Conservation (phyloP, 2,329 filamentous ascomycete genomes). For the Penicillium aurantiogriseum region DNA sequence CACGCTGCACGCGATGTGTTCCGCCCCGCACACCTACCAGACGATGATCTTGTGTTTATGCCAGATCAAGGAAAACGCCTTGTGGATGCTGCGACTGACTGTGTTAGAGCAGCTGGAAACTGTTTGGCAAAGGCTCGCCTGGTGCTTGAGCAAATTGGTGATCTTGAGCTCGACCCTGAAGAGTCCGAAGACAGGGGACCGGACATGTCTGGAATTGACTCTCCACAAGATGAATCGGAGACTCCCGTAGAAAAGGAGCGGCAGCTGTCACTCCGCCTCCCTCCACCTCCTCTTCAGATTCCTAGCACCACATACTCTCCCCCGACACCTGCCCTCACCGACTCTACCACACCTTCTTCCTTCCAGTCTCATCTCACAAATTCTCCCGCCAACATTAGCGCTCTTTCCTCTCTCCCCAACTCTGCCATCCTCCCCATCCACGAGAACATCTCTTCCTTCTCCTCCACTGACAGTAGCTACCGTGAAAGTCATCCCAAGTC, state of each 20-base stretch:
- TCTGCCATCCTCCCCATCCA: constrained; percentile 28
- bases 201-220: constrained; percentile 18
- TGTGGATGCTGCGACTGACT: constrained; percentile 76
- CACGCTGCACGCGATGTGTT: constrained; percentile 78
- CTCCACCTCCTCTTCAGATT: constrained; percentile 48
- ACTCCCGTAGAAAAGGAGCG: constrained; percentile 15
- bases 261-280: constrained; percentile 41
- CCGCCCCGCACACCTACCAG: constrained; percentile 63
- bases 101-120: constrained; percentile 85
- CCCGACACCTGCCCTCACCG: constrained; percentile 39
- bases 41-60: constrained; percentile 73
- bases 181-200: constrained; percentile 35
- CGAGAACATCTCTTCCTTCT: constrained; percentile 29
- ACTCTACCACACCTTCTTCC: constrained; percentile 41
- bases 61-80: constrained; percentile 75
- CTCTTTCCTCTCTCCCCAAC: constrained; percentile 29
- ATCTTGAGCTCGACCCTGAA: constrained; percentile 75
- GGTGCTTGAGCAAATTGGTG: constrained; percentile 83
- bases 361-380: constrained; percentile 43
- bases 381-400: constrained; percentile 32
- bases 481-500: constrained; percentile 37
- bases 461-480: constrained; percentile 34
- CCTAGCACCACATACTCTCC: constrained; percentile 37
- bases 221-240: constrained; percentile 19
- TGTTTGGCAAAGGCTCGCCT: constrained; percentile 83